Percentiles rank a stretch among this genome's conserved stretches.
phyloP scores from a whole-genome alignment of 2,329 filamentous ascomycete genomes.

The Pseudocercospora pini-densiflorae region DNA sequence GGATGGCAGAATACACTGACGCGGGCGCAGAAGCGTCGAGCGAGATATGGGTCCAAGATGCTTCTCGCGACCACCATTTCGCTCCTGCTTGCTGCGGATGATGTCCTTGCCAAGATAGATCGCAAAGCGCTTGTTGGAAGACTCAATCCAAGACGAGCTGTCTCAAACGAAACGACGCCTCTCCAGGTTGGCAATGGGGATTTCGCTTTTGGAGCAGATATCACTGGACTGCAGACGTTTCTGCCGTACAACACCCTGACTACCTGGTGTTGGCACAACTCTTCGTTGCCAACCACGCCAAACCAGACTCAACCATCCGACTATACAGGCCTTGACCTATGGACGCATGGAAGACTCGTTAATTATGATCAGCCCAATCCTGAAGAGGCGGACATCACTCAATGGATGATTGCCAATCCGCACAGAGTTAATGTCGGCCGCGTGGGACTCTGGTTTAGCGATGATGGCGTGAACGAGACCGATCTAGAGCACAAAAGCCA shows the following conservation, averaged over 20 bases:
- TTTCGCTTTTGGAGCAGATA: neutral
- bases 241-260: constrained; percentile 2
- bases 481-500: neutral
- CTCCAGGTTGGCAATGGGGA: constrained; percentile 1
- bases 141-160: neutral
- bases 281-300: constrained; percentile 3
- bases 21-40: neutral
- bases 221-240: neutral
- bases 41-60: neutral
- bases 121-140: neutral
- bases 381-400: neutral
- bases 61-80: neutral
- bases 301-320: constrained; percentile 1
- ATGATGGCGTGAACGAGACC: neutral
- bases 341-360: neutral
- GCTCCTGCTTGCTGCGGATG: neutral
- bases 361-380: constrained; percentile 3
- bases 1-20: neutral
- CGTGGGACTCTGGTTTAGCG: neutral
- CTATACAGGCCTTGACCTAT: neutral
- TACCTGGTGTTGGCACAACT: constrained; percentile 5
- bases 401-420: constrained; percentile 1
- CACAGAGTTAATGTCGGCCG: neutral
- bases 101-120: neutral
- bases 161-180: neutral